Percentiles rank a stretch among this genome's conserved stretches.
Evolutionary conservation across 345 rosid species (phyloP).

Genomic region (Zanthoxylum bungeanum): DNA sequence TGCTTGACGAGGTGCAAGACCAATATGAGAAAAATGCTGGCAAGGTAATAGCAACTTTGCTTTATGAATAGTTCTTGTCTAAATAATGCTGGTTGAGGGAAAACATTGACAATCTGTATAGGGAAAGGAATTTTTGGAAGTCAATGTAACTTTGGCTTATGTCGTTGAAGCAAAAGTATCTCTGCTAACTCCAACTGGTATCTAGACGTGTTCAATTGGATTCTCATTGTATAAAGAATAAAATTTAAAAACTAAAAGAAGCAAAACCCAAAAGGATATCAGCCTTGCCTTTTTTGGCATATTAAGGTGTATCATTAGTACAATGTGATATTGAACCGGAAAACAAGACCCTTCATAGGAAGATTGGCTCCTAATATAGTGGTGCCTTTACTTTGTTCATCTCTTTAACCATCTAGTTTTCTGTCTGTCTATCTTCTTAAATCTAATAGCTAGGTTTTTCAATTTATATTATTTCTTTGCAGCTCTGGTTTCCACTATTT

Average conservation of each 20-base stretch:
- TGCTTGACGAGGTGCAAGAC: constrained; percentile 84
- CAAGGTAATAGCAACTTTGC: constrained; percentile 46
- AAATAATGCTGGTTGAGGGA: neutral
- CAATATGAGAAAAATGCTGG: constrained; percentile 77
- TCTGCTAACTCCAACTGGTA: neutral
- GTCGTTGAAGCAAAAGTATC: neutral
- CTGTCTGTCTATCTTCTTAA: neutral
- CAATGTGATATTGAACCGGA: neutral
- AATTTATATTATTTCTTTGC: constrained; percentile 30
- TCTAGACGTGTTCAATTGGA: neutral
- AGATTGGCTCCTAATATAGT: neutral
- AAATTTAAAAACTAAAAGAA: neutral
- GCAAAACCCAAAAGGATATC: neutral
- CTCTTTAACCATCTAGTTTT: neutral
- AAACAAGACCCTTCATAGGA: neutral
- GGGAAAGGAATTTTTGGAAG: neutral
- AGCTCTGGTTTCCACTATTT: constrained; percentile 96
- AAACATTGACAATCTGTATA: neutral
- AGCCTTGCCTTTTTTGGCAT: neutral
- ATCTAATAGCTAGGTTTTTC: neutral
- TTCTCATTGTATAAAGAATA: neutral
- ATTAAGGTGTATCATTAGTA: neutral
- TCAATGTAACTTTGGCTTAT: neutral
- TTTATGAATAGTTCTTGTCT: neutral
- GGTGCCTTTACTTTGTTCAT: neutral